phyloP scores from a whole-genome alignment of 108 stramenopile species.

The Nitzschia sp. region DNA sequence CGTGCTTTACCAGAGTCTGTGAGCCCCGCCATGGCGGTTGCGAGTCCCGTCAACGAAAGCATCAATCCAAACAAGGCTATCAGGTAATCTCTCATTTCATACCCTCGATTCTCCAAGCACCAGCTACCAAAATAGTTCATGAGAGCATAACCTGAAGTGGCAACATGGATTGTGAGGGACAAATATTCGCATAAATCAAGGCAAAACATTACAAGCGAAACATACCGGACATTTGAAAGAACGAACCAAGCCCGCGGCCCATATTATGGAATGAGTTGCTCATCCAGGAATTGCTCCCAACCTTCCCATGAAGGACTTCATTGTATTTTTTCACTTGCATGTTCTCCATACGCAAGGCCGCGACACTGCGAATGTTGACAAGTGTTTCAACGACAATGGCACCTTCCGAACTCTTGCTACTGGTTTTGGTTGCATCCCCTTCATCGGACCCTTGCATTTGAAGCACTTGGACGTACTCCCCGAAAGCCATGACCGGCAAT shows the following conservation, averaged over 20 bases:
- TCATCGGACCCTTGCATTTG: conserved; percentile 56
- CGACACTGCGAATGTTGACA: conserved; percentile 58
- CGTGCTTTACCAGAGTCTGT: conserved; percentile 50
- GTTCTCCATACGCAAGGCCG: conserved; percentile 45
- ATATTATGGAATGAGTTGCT: conserved; percentile 26
- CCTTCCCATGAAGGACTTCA: conserved; percentile 21
- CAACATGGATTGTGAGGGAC: background rate
- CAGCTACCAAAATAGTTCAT: conserved; percentile 64
- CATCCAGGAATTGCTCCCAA: background rate
- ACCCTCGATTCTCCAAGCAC: conserved; percentile 38
- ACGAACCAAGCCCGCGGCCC: conserved; percentile 17
- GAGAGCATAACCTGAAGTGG: conserved; percentile 33
- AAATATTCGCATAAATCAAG: background rate
- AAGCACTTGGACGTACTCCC: conserved; percentile 43
- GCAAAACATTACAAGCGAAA: conserved; percentile 18
- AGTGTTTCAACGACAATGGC: conserved; percentile 58
- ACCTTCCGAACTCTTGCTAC: conserved; percentile 33
- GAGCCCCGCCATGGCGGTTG: conserved; percentile 40
- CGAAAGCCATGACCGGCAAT: conserved; percentile 59
- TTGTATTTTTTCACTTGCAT: conserved; percentile 22
- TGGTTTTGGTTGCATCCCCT: conserved; percentile 40
- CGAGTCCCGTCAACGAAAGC: conserved; percentile 59
- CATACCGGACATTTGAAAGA: conserved; percentile 36
- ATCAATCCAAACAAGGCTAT: conserved; percentile 63
- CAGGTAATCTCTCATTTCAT: conserved; percentile 45